Evolutionary conservation across 1,284 basidiomycete species (phyloP).

Genomic region (Pyrrhoderma lamaoense): DNA sequence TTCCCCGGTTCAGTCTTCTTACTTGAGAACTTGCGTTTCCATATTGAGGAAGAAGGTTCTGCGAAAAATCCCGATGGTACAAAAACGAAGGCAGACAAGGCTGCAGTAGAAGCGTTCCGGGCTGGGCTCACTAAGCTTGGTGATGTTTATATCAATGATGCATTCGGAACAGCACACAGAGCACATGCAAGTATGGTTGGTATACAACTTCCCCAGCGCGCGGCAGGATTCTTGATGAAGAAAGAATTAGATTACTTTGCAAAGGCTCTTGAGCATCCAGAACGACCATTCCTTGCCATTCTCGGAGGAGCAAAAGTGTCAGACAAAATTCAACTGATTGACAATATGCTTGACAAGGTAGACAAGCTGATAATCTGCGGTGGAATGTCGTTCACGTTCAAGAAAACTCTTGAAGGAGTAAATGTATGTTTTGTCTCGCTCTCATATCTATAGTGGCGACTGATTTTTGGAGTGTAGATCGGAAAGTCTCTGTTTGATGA

Average conservation of each 20-base stretch:
- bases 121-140: slow-evolving; percentile 85
- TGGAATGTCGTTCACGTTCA: slow-evolving; percentile 99
- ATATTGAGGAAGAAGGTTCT: slow-evolving; percentile 96
- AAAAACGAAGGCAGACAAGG: slow-evolving; percentile 88
- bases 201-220: slow-evolving; percentile 87
- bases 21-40: slow-evolving; percentile 97
- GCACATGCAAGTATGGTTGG: slow-evolving; percentile 99
- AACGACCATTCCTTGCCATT: slow-evolving; percentile 95
- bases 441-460: slow-evolving; percentile 1
- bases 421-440: slow-evolving; percentile 39
- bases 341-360: slow-evolving; percentile 99
- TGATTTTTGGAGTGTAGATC: slow-evolving; percentile 46
- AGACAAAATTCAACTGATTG: slow-evolving; percentile 98
- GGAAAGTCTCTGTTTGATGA: slow-evolving; percentile 93
- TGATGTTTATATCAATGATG: slow-evolving; percentile 98
- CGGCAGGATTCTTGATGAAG: slow-evolving; percentile 95
- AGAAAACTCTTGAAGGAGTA: slow-evolving; percentile 85
- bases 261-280: slow-evolving; percentile 92
- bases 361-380: slow-evolving; percentile 95
- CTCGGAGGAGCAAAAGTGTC: slow-evolving; percentile 98
- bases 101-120: slow-evolving; percentile 80
- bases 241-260: slow-evolving; percentile 99
- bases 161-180: slow-evolving; percentile 97
- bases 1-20: slow-evolving; percentile 79
- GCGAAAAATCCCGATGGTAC: slow-evolving; percentile 88